Percentiles rank a stretch among this genome's conserved stretches.
Evolutionary conservation across 2,329 filamentous ascomycete genomes (phyloP).

Genomic region (Fusarium bactridioides): DNA sequence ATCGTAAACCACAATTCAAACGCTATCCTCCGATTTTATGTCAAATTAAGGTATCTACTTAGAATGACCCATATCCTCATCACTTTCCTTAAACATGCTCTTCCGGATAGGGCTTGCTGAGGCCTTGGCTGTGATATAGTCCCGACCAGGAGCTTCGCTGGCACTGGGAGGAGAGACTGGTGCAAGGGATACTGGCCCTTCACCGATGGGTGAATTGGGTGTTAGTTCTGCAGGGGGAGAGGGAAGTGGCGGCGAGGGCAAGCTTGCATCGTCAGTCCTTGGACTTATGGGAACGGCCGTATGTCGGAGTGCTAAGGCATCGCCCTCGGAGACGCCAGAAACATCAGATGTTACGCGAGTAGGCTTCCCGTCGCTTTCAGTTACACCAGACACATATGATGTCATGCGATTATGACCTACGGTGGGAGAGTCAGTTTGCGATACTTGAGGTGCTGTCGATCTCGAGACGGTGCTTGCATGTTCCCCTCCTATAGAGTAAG

Average conservation of each 20-base stretch:
- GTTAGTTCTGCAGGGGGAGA: constrained; percentile 19
- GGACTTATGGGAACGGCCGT: constrained; percentile 31
- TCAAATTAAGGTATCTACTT: constrained; percentile 8
- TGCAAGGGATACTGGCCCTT: not conserved
- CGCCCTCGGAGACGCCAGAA: constrained; percentile 35
- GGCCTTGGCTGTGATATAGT: constrained; percentile 42
- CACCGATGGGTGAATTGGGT: constrained; percentile 8
- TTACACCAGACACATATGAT: constrained; percentile 35
- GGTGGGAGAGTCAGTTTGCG: constrained; percentile 16
- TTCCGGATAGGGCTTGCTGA: constrained; percentile 44
- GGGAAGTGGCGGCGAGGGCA: constrained; percentile 14
- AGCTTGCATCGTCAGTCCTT: constrained; percentile 12
- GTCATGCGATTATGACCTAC: constrained; percentile 22
- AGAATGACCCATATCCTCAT: constrained; percentile 49
- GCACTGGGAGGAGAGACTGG: constrained; percentile 43
- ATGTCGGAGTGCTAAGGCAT: constrained; percentile 31
- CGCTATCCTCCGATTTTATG: constrained; percentile 15
- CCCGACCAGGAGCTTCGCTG: constrained; percentile 36
- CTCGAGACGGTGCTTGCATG: constrained; percentile 42
- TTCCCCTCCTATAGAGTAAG: constrained; percentile 35
- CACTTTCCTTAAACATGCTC: constrained; percentile 54
- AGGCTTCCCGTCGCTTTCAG: constrained; percentile 4
- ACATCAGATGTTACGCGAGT: constrained; percentile 35
- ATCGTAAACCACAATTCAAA: constrained; percentile 12
- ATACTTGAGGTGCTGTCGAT: constrained; percentile 32